These are phyloP conservation scores for Sesbania bispinosa DNA, from an alignment of 306 rosid genomes.

Conservation along the genomic window DNA sequence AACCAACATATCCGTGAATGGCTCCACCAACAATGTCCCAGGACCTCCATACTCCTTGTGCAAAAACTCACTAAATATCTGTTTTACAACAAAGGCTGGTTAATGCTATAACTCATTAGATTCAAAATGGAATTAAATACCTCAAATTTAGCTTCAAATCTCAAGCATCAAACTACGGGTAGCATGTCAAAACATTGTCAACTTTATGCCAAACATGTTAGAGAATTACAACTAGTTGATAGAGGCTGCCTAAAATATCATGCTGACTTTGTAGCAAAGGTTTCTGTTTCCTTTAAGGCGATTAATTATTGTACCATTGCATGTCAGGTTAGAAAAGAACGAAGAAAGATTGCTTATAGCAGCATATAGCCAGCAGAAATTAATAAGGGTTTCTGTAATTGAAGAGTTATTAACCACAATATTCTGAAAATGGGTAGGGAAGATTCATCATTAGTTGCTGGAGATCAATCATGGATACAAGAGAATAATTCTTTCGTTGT, in stretches of 20 bases:
- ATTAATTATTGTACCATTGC: too few relatives aligned
- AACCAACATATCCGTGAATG: slow-evolving; percentile 54
- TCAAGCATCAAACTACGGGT: slow-evolving; percentile 29
- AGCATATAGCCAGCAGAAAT: not conserved
- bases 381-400: not conserved
- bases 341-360: too few relatives aligned
- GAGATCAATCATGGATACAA: not conserved
- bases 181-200: slow-evolving; percentile 27
- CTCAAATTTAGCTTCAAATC: slow-evolving; percentile 23
- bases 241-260: not conserved
- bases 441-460: not conserved
- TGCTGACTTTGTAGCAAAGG: not conserved
- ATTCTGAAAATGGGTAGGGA: not conserved
- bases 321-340: too few relatives aligned
- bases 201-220: slow-evolving; percentile 18
- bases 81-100: slow-evolving; percentile 26
- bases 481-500: not conserved
- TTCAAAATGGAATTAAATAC: slow-evolving; percentile 30
- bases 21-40: slow-evolving; percentile 77
- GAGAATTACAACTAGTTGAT: not conserved
- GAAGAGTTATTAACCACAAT: not conserved
- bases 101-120: slow-evolving; percentile 19
- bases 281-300: not conserved
- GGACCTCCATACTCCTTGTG: slow-evolving; percentile 69
- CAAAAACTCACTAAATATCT: slow-evolving; percentile 63